These are phyloP conservation scores for Quercus variabilis DNA, from an alignment of 306 rosid species.

Conservation along the genomic window DNA sequence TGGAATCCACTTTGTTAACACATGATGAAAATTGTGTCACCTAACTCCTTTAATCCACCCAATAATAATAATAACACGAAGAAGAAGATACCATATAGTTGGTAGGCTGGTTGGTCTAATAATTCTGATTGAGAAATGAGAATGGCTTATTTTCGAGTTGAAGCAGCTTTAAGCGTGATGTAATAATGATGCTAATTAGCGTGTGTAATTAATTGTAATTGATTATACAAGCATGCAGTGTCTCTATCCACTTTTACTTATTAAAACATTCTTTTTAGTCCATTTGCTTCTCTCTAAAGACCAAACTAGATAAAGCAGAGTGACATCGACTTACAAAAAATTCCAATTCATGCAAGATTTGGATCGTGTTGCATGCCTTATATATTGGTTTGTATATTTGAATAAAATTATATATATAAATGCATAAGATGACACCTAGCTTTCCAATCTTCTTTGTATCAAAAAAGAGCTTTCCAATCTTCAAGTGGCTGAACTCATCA, in stretches of 20 bases:
- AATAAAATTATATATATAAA: no score
- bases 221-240: neutral
- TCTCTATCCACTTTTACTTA: neutral
- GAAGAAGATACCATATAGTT: neutral
- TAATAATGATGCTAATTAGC: neutral
- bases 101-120: constrained; percentile 14
- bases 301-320: no score
- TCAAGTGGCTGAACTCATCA: no score
- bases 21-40: neutral
- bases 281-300: neutral
- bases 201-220: neutral
- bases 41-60: neutral
- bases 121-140: neutral
- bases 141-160: neutral
- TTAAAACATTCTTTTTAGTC: neutral
- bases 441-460: no score
- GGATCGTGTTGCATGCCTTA: no score
- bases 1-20: constrained; percentile 15
- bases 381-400: no score
- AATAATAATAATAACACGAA: neutral
- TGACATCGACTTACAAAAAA: no score
- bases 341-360: no score
- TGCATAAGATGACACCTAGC: no score
- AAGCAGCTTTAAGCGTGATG: neutral
- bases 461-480: no score